Evolutionary conservation across 75 land plant species (phyloP).

Genomic region (Picea sitchensis): DNA sequence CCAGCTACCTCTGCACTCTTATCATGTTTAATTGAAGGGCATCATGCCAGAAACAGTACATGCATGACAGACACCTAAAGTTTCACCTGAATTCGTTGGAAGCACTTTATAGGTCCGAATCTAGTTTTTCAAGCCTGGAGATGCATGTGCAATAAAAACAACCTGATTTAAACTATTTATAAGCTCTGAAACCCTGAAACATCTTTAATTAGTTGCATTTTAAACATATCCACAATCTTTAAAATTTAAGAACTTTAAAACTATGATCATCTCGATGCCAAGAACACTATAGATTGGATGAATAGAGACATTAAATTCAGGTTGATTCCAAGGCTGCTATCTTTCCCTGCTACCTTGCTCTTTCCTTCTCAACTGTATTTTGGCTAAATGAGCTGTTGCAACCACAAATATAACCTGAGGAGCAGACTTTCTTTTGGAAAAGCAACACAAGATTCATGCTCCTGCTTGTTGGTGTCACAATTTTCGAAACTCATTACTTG

Average conservation of each 20-base stretch:
- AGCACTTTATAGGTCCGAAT: neutral
- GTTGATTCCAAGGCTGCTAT: neutral
- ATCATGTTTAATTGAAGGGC: neutral
- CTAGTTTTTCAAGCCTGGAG: neutral
- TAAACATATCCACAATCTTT: neutral
- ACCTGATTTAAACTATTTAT: neutral
- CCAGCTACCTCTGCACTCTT: neutral
- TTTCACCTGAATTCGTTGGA: neutral
- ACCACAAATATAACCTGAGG: neutral
- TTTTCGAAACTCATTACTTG: neutral
- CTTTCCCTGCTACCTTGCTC: neutral
- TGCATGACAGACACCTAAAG: neutral
- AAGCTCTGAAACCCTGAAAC: slow-evolving; percentile 1
- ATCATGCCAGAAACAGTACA: neutral
- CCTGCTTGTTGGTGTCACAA: neutral
- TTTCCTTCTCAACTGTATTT: neutral
- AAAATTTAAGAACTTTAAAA: neutral
- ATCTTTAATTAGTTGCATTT: neutral
- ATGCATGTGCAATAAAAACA: neutral
- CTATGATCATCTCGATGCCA: neutral
- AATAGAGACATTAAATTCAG: neutral
- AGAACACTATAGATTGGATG: neutral
- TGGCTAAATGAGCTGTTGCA: neutral
- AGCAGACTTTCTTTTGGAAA: neutral
- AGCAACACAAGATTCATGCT: neutral